Evolutionary conservation across 805 yeast genomes (phyloP), one percentile per base, ranked within the genome.

Genomic region (Ogataea pilisensis): DNA sequence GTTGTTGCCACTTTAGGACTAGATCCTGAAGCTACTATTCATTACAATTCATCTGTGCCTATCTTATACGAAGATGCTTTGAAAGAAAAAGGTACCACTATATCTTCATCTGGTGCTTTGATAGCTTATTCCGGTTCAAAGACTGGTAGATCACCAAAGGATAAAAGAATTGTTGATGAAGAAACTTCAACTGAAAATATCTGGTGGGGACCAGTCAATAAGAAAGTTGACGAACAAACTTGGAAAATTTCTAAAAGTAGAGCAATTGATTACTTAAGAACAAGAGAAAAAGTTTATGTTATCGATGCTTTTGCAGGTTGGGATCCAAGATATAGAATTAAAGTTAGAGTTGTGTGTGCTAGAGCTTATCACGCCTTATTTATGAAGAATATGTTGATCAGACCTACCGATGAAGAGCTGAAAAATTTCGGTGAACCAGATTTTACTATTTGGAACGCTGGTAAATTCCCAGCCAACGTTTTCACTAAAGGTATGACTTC

Each of bases 171-270:
- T 64, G 97, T 91, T 48, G 97, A 90, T 58, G 98, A 93, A 72
- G 84, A 78, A 55, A 75, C 93, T 38, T 88, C 96, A 30, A 68
- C 76, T 45, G 76, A 86, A 44, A 72, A 90, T 60, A 80, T 91
- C 55, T 91, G 99, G 99, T 91, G 99, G 99, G 99, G 99, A 20
- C 98, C 98, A 2, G 99, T 91, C 53, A 91, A 91, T 73, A 88
- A 85, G 70, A 86, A 91, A 69, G 90, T 91, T 55, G 84, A 87
- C 45, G 95, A 88, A 68, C 81, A 82, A 63, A 89, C 96, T 18
- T 91, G 98, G 98, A 78, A 80, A 57, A 89, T 91, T 57, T 86
- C 95, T 65, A 84, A 95, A 65, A 91, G 91, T 55, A 86, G 99
- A 70, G 98, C 99, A 38, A 78, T 90, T 53, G 99, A 91, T 69